These are phyloP conservation scores for Hippophae gyantsensis DNA, from an alignment of 306 rosid genomes.

Conservation along the genomic window DNA sequence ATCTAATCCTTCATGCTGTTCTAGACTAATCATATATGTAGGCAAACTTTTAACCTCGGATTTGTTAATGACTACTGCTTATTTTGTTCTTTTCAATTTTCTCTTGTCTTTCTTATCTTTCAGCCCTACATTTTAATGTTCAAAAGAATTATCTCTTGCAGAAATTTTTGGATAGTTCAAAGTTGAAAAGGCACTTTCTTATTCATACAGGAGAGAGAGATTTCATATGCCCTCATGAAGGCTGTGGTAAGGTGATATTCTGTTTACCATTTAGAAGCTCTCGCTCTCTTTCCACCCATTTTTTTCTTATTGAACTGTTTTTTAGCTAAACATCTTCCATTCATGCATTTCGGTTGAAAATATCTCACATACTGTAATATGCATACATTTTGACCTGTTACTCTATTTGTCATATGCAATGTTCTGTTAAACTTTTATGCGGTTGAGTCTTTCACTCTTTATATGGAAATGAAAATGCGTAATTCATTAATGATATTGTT, in stretches of 20 bases:
- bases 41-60: no score
- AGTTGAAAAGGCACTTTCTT: slow-evolving; percentile 89
- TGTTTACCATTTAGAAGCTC: slow-evolving; percentile 12
- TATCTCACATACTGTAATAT: no score
- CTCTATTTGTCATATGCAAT: no score
- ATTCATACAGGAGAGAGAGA: slow-evolving; percentile 95
- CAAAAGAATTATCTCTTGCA: slow-evolving; percentile 32
- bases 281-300: not conserved
- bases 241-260: slow-evolving; percentile 94
- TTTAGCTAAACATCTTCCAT: no score
- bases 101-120: not conserved
- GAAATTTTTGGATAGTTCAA: slow-evolving; percentile 98
- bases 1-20: not conserved
- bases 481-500: no score
- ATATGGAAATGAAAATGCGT: no score
- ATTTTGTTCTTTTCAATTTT: not conserved
- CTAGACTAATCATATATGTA: no score
- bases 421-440: no score
- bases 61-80: not conserved
- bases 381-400: no score
- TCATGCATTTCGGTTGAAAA: no score
- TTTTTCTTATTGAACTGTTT: no score
- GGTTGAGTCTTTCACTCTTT: no score
- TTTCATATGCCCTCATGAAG: slow-evolving; percentile 89
- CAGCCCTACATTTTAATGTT: not conserved